phyloP scores from a whole-genome alignment of 2,329 filamentous ascomycete species.

The Lecanicillium sp. region DNA sequence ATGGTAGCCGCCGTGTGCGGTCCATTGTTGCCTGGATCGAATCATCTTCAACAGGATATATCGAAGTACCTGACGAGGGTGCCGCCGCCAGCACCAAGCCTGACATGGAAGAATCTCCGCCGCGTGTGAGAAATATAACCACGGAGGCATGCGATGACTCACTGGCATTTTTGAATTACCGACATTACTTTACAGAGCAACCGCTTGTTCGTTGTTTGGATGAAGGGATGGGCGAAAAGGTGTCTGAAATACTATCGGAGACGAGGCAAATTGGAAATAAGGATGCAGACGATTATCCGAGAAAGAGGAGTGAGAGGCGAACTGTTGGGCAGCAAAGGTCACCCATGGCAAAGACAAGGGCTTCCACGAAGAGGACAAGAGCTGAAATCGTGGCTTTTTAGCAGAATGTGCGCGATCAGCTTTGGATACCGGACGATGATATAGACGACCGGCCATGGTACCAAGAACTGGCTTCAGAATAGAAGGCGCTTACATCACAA shows the following conservation, averaged over 20 bases:
- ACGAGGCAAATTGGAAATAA: neutral
- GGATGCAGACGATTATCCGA: constrained; percentile 2
- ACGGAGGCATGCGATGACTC: constrained; percentile 21
- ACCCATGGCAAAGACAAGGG: no score
- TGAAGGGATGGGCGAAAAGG: neutral
- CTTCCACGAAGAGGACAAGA: constrained; percentile 9
- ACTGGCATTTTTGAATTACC: constrained; percentile 24
- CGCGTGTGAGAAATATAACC: neutral
- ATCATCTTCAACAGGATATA: constrained; percentile 7
- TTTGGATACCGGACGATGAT: constrained; percentile 24
- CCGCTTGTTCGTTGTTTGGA: constrained; percentile 24
- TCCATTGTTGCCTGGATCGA: constrained; percentile 25
- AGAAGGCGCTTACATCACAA: no score
- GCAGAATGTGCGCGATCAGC: constrained; percentile 19
- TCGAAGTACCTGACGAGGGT: neutral
- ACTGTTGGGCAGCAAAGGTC: no score
- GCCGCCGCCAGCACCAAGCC: neutral
- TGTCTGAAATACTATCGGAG: no score
- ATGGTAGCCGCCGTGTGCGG: constrained; percentile 17
- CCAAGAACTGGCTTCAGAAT: no score
- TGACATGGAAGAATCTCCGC: neutral
- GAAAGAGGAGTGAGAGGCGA: no score
- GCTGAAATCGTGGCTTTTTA: constrained; percentile 23
- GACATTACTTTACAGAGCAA: constrained; percentile 21
- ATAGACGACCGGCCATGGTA: constrained; percentile 10